These are phyloP conservation scores for Colletotrichum paranaense DNA, from an alignment of 2,329 filamentous ascomycete species.

Conservation along the genomic window DNA sequence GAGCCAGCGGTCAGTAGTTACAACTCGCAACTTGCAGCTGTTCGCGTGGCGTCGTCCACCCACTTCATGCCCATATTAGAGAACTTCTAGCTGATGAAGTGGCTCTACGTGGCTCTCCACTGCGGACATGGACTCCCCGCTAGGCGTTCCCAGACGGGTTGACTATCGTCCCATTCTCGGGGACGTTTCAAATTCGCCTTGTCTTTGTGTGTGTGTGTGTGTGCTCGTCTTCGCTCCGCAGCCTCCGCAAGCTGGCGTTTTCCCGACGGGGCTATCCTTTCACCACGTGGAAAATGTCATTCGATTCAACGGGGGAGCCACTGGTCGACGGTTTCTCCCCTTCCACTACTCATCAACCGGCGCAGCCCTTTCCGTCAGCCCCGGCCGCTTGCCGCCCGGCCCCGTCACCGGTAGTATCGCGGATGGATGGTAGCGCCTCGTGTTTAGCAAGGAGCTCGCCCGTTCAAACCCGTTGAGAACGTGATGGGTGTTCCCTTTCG, in stretches of 20 bases:
- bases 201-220: not conserved
- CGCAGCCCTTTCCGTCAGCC: slow-evolving; percentile 5
- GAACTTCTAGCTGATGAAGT: not conserved
- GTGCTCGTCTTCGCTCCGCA: not conserved
- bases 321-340: not conserved
- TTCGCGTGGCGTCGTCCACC: not conserved
- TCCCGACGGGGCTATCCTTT: slow-evolving; percentile 14
- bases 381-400: slow-evolving; percentile 25
- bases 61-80: not conserved
- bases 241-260: not conserved
- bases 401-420: slow-evolving; percentile 21
- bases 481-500: slow-evolving; percentile 9
- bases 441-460: slow-evolving; percentile 4
- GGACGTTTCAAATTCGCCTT: slow-evolving; percentile 13
- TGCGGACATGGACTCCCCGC: not conserved
- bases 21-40: not conserved
- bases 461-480: not conserved
- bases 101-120: not conserved
- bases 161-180: slow-evolving; percentile 10
- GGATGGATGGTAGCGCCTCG: slow-evolving; percentile 5
- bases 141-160: not conserved
- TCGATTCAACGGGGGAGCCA: not conserved
- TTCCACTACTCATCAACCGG: not conserved
- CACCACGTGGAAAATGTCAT: slow-evolving; percentile 16
- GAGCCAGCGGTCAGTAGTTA: not conserved